These are phyloP conservation scores for Cystobasidiaceae sp. DNA, from an alignment of 1,284 basidiomycete species.

Conservation along the genomic window DNA sequence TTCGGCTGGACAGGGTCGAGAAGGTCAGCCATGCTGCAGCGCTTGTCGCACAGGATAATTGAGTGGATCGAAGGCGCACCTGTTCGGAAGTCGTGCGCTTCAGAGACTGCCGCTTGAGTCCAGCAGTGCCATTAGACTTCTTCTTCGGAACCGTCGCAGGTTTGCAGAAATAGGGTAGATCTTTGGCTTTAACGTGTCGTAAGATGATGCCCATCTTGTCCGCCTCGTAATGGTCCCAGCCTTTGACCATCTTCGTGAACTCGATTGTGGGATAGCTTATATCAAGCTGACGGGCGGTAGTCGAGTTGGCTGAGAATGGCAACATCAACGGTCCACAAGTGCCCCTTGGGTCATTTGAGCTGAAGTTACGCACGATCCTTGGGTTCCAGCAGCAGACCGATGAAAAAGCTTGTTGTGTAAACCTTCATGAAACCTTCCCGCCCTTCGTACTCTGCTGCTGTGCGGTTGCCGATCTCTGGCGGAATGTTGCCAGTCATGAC, in stretches of 20 bases:
- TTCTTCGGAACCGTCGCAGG: not conserved
- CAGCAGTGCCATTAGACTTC: not conserved
- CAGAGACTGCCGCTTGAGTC: conserved; percentile 13
- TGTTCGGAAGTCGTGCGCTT: conserved; percentile 26
- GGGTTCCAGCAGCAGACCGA: conserved; percentile 87
- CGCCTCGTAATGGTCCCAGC: conserved; percentile 94
- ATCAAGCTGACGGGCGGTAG: conserved; percentile 59
- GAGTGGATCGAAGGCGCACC: conserved; percentile 1
- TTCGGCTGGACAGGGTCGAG: not conserved
- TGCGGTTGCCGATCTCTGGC: conserved; percentile 64
- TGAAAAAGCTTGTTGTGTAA: conserved; percentile 91
- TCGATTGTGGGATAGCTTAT: conserved; percentile 95
- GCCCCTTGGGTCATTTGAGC: conserved; percentile 24
- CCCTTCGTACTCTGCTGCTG: conserved; percentile 71
- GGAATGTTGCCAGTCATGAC: conserved; percentile 84
- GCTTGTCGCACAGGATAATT: not conserved
- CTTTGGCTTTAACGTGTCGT: conserved; percentile 83
- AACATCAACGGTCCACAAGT: not conserved
- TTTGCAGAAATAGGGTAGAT: conserved; percentile 6
- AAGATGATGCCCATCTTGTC: conserved; percentile 90
- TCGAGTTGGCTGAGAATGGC: conserved; percentile 7
- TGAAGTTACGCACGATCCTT: conserved; percentile 64
- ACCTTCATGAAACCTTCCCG: conserved; percentile 72
- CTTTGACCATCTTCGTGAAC: conserved; percentile 90
- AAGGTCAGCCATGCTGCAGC: not conserved